phyloP scores from a whole-genome alignment of 2,329 filamentous ascomycete genomes.

The Fusarium stilboides region DNA sequence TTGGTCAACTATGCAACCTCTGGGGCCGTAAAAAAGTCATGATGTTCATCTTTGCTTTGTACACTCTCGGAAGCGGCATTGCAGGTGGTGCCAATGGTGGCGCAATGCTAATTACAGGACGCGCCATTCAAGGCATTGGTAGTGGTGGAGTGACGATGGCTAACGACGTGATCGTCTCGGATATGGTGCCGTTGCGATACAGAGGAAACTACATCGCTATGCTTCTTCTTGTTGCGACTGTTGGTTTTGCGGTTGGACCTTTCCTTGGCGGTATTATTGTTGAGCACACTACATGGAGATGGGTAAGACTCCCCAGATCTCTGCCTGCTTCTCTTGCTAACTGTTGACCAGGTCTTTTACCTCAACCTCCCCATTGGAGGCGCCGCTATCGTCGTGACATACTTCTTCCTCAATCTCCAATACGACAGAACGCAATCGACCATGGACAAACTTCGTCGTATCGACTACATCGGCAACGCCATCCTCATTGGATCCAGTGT shows the following conservation, averaged over 20 bases:
- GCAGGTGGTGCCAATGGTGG: conserved; percentile 59
- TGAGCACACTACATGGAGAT: conserved; percentile 57
- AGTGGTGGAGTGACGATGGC: conserved; percentile 52
- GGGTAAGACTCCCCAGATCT: conserved; percentile 41
- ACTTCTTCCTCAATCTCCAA: conserved; percentile 58
- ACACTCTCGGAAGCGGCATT: conserved; percentile 66
- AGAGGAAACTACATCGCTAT: conserved; percentile 60
- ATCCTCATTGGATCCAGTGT: conserved; percentile 59
- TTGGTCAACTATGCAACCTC: conserved; percentile 66
- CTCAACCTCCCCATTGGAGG: conserved; percentile 60
- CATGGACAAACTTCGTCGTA: conserved; percentile 52
- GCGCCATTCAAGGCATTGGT: conserved; percentile 61
- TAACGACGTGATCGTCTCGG: conserved; percentile 55
- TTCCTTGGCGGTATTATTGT: conserved; percentile 53
- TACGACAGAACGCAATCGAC: conserved; percentile 45
- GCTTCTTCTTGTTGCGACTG: conserved; percentile 51
- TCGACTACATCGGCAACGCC: conserved; percentile 63
- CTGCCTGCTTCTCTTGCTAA: neutral
- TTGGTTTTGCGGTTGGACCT: conserved; percentile 56
- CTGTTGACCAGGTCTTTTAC: conserved; percentile 57
- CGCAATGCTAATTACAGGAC: conserved; percentile 61
- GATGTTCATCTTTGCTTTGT: conserved; percentile 61
- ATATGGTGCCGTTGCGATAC: conserved; percentile 65
- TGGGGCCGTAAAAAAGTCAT: conserved; percentile 64
- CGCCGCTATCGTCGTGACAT: conserved; percentile 49